Base-by-base conservation (phyloP, 768 basidiomycete species). In the Termitomyces sp. region DNA sequence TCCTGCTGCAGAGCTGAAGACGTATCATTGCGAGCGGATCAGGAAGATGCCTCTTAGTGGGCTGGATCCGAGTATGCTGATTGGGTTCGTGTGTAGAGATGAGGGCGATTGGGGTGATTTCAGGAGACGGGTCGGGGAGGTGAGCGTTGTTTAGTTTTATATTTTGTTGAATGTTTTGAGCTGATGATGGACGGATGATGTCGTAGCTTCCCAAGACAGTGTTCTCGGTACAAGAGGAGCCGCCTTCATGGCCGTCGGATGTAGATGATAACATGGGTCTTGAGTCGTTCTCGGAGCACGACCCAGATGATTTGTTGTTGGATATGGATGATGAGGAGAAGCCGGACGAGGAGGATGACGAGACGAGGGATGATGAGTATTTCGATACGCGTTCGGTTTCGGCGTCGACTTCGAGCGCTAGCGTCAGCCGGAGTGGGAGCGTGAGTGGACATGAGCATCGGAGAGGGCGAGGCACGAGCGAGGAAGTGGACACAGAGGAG, bases 21-120 rank as follows among this genome's bases (percentile, higher is more conserved):
- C 91, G 12, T 99, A 94, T 75, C 97, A 98, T 70, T 94, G 93
- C 67, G 97, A 99, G n/a, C 84, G 88, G 17, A 88, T 98, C 38
- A 79, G 93, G 66, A 98, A 96, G 82, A 96, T 98, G 90, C 88
- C 88, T 0, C 70, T 98, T 35, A 82, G 84, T 40, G 89, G 88
- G 28, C 73, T 99, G 53, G 97, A 98, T 68, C 97, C 96, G 22
- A 97, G 93, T 62, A 98, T 99, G 97, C 74, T 99, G 7, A 80
- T 98, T 56, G 95, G 95, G 11, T 98, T 99, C 67, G 65, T 98
- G 60, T 87, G 88, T 66, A 82, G 81, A 62, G 84, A 90, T 64
- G 88, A 92, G 70, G 74, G 66, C 17, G 96, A 98, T 52, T 98
- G 93, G 90, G 68, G 77, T 15, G 93, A 98, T 70, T 81, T 98